Conservation (phyloP, 768 basidiomycete genomes). For the Trametes cinnabarina region DNA sequence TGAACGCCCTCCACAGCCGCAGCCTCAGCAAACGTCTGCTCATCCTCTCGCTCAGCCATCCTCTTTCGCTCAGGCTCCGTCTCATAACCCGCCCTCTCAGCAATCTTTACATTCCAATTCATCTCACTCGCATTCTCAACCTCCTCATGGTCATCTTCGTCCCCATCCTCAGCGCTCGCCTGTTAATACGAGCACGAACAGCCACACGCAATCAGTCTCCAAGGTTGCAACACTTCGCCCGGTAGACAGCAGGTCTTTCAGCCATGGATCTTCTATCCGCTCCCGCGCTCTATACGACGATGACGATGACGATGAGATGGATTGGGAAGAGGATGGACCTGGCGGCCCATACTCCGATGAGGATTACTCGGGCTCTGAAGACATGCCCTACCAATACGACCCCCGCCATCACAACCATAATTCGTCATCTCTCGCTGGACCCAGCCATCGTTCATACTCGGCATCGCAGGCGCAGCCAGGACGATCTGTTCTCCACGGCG, state of each 20-base stretch:
- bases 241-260: slow-evolving; percentile 29
- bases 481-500: slow-evolving; percentile 26
- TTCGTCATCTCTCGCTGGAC: slow-evolving; percentile 6
- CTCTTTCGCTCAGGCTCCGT: slow-evolving; percentile 1
- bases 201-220: slow-evolving; percentile 1
- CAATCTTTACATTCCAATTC: neutral
- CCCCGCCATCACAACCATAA: slow-evolving; percentile 34
- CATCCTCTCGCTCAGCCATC: slow-evolving; percentile 3
- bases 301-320: slow-evolving; percentile 37
- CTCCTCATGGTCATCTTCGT: slow-evolving; percentile 1
- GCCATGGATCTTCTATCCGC: slow-evolving; percentile 28
- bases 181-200: neutral
- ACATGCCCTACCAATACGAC: slow-evolving; percentile 35
- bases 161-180: slow-evolving; percentile 12
- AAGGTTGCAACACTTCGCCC: slow-evolving; percentile 25
- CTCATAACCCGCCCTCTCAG: neutral
- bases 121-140: slow-evolving; percentile 2
- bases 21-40: neutral
- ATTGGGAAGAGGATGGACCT: slow-evolving; percentile 35
- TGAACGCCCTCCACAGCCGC: neutral
- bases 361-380: slow-evolving; percentile 69
- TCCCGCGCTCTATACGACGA: slow-evolving; percentile 34
- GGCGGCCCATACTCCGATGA: slow-evolving; percentile 31
- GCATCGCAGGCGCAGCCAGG: slow-evolving; percentile 11
- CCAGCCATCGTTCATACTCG: slow-evolving; percentile 15